Base-by-base conservation (phyloP, 352 stramenopile genomes). In the Phytophthora megakarya region DNA sequence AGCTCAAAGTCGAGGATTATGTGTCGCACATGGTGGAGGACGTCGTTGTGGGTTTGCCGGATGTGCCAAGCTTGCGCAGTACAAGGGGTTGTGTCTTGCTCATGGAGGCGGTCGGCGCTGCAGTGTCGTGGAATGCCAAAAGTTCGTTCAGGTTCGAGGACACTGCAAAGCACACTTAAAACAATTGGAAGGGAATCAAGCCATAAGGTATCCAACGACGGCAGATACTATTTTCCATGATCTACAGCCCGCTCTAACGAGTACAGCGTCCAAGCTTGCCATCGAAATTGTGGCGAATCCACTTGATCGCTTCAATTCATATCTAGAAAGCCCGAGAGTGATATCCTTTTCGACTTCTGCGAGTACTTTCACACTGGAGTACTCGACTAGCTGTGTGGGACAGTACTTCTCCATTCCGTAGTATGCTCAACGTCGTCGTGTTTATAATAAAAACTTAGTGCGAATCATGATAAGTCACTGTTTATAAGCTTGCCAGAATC, bases 131-230 rank as follows among this genome's bases (percentile, higher is more conserved):
- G 67, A 76, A 37, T 93, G 84, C 48, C 66, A 88, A 28, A 90
- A 89, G 72, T 90, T 86, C 62, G 84, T 78, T 13, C 81, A 90
- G 45, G 73, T 88, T 39, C 80, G 83, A 42, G 81, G 81, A 6
- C 76, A 76, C 33, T 90, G 81, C 68, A 90, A 88, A 67, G 77
- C 80, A 22, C 81, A 90, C 62, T 81, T 76, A 13, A 90, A n/a
- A n/a, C n/a, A 86, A 26, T 18, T 46, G 39, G 22, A 46, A 19
- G 39, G 22, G 19, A 19, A 18, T 16, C n/a, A 46, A 46, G 18
- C n/a, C n/a, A n/a, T n/a, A n/a, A n/a, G n/a, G n/a, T n/a, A n/a
- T n/a, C n/a, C n/a, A n/a, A n/a, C 39, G 16, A 16, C 16, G 13
- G 8, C 19, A 15, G 39, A 43, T 43, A 22, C 37, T 8, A 18